Evolutionary conservation across 805 yeast genomes (phyloP).

Genomic region (Kazachstania bromeliacearum): DNA sequence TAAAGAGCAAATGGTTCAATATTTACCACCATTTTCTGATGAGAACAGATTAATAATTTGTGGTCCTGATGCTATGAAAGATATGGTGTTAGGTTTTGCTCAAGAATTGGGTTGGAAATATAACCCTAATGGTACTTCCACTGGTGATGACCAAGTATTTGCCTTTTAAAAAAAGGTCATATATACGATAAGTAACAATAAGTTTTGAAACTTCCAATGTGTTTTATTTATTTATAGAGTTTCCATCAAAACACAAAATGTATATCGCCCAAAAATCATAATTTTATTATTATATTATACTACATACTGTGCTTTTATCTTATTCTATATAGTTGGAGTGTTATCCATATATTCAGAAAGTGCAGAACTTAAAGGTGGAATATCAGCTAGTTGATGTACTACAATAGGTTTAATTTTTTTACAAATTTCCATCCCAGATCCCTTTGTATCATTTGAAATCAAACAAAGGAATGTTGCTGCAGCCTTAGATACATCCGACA

Average conservation of each 20-base stretch:
- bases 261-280: neutral
- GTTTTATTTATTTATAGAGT: too few relatives aligned
- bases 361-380: conserved; percentile 25
- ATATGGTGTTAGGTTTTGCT: conserved; percentile 39
- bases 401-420: conserved; percentile 23
- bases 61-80: conserved; percentile 68
- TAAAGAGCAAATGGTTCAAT: conserved; percentile 43
- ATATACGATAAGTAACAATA: too few relatives aligned
- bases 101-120: conserved; percentile 50
- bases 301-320: neutral
- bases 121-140: conserved; percentile 28
- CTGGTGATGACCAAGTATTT: conserved; percentile 46
- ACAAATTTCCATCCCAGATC: conserved; percentile 22
- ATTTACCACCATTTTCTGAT: conserved; percentile 41
- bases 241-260: too few relatives aligned
- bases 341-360: conserved; percentile 28
- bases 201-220: too few relatives aligned
- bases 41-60: conserved; percentile 57
- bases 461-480: conserved; percentile 27
- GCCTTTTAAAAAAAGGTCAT: too few relatives aligned
- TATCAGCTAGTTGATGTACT: conserved; percentile 25
- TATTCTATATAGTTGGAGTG: conserved; percentile 18
- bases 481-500: conserved; percentile 28
- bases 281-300: neutral
- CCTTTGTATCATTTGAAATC: conserved; percentile 25